A percentile compares a stretch with the other conserved stretches of the same genome.
Evolutionary conservation across 2,329 filamentous ascomycete genomes (phyloP).

Genomic region (Aspergillus pseudoglaucus): DNA sequence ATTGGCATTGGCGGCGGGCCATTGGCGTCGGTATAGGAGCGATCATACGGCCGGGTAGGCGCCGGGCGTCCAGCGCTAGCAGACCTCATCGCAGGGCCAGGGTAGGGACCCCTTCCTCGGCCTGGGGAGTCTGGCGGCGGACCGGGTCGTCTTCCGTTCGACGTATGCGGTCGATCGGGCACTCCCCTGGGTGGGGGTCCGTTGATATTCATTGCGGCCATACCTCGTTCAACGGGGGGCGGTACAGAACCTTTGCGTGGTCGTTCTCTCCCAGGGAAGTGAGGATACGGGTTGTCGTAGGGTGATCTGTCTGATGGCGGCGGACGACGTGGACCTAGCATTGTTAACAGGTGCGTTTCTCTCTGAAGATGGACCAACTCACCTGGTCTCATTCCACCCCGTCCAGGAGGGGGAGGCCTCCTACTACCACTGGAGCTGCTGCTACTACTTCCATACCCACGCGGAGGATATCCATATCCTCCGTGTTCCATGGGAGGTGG

Average conservation of each 20-base stretch:
- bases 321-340: slow-evolving; percentile 21
- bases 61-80: slow-evolving; percentile 19
- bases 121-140: slow-evolving; percentile 19
- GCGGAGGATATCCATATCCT: slow-evolving; percentile 19
- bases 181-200: slow-evolving; percentile 19
- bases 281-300: slow-evolving; percentile 48
- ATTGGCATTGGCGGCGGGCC: slow-evolving; percentile 20
- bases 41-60: slow-evolving; percentile 11
- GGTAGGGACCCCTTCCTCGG: slow-evolving; percentile 17
- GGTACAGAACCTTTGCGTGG: slow-evolving; percentile 19
- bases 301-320: slow-evolving; percentile 30
- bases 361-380: slow-evolving; percentile 13
- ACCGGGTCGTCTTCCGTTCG: slow-evolving; percentile 29
- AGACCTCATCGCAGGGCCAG: slow-evolving; percentile 16
- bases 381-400: slow-evolving; percentile 27
- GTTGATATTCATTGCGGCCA: slow-evolving; percentile 35
- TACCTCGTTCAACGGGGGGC: slow-evolving; percentile 29
- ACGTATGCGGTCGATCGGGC: slow-evolving; percentile 32
- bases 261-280: slow-evolving; percentile 26
- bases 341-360: slow-evolving; percentile 4
- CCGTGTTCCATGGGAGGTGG: slow-evolving; percentile 15
- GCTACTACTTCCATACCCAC: slow-evolving; percentile 6
- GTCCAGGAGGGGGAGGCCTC: slow-evolving; percentile 19
- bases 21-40: slow-evolving; percentile 21
- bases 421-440: slow-evolving; percentile 17